These are phyloP conservation scores for Cinnamomum chago DNA, from an alignment of 164 flowering plant species.

Conservation along the genomic window DNA sequence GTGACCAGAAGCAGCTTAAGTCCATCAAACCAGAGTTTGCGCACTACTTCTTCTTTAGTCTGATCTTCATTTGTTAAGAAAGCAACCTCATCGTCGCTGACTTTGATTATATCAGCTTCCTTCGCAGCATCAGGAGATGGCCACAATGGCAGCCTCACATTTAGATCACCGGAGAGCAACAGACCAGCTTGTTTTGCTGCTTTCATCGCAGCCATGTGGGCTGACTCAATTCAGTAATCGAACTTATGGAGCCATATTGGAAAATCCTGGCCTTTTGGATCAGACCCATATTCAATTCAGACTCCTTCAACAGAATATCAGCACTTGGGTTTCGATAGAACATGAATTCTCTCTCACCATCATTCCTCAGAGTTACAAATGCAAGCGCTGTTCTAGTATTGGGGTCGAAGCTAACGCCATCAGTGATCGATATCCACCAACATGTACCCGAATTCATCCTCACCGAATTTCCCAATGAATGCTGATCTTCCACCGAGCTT, in stretches of 20 bases:
- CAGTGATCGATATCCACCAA: slow-evolving; percentile 27
- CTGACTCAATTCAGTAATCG: slow-evolving; percentile 34
- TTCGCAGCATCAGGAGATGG: slow-evolving; percentile 60
- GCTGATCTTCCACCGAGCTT: slow-evolving; percentile 62
- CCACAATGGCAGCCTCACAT: slow-evolving; percentile 58
- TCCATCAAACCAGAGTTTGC: slow-evolving; percentile 26
- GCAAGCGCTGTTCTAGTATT: slow-evolving; percentile 45
- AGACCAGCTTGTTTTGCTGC: slow-evolving; percentile 35
- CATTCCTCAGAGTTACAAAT: slow-evolving; percentile 34
- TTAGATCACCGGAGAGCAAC: slow-evolving; percentile 45
- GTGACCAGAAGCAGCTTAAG: slow-evolving; percentile 35
- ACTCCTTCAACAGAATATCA: slow-evolving; percentile 38
- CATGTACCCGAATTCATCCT: slow-evolving; percentile 50
- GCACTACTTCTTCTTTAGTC: slow-evolving; percentile 30
- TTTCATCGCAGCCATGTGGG: slow-evolving; percentile 38
- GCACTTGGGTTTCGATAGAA: slow-evolving; percentile 49
- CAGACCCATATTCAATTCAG: slow-evolving; percentile 33
- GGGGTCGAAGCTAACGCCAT: slow-evolving; percentile 36
- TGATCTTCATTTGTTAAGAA: slow-evolving; percentile 35
- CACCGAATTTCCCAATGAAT: slow-evolving; percentile 65
- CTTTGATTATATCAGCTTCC: slow-evolving; percentile 73
- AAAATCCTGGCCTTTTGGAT: slow-evolving; percentile 26
- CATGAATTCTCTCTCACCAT: slow-evolving; percentile 50
- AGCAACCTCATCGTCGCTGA: slow-evolving; percentile 43
- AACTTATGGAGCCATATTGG: slow-evolving; percentile 42